A percentile compares a stretch with the other conserved stretches of the same genome.
phyloP scores from a whole-genome alignment of 768 basidiomycete genomes.

The Rhizopogon roseolus region DNA sequence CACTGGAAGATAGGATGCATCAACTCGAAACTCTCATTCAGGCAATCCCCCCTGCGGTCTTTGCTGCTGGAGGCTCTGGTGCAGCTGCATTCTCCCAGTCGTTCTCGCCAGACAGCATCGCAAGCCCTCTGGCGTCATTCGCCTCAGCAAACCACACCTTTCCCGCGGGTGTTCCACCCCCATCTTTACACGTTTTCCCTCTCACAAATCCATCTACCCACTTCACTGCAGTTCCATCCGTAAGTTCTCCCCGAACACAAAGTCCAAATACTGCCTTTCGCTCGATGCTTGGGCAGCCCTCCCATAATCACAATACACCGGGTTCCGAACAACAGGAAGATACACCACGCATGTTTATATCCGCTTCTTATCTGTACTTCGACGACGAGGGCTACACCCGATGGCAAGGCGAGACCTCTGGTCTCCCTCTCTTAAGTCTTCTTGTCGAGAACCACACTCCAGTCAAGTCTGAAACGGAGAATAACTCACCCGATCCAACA shows the following conservation, averaged over 20 bases:
- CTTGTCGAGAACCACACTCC: slow-evolving; percentile 67
- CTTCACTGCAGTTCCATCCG: slow-evolving; percentile 48
- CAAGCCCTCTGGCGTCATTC: slow-evolving; percentile 33
- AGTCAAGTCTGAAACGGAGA: slow-evolving; percentile 29
- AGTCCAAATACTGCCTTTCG: slow-evolving; percentile 40
- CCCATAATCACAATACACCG: slow-evolving; percentile 19
- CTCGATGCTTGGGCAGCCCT: slow-evolving; percentile 33
- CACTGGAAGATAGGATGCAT: slow-evolving; percentile 85
- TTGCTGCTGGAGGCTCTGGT: slow-evolving; percentile 50
- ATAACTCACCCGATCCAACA: slow-evolving; percentile 18
- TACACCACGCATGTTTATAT: slow-evolving; percentile 56
- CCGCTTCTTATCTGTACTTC: slow-evolving; percentile 79
- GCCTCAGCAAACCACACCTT: slow-evolving; percentile 36
- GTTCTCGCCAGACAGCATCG: slow-evolving; percentile 25
- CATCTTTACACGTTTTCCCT: slow-evolving; percentile 72
- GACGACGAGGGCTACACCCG: slow-evolving; percentile 85
- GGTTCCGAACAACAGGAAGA: slow-evolving; percentile 49
- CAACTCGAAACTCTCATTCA: slow-evolving; percentile 82
- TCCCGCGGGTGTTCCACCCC: slow-evolving; percentile 66
- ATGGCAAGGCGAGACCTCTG: slow-evolving; percentile 93
- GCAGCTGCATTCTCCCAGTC: slow-evolving; percentile 27
- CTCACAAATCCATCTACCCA: slow-evolving; percentile 79
- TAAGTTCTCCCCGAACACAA: slow-evolving; percentile 38
- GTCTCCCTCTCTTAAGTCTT: slow-evolving; percentile 82
- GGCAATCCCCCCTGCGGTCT: slow-evolving; percentile 78